Percentiles rank a stretch among this genome's conserved stretches.
These are phyloP conservation scores for Beta lomatogona DNA, from an alignment of 179 eudicot genomes.

Conservation along the genomic window DNA sequence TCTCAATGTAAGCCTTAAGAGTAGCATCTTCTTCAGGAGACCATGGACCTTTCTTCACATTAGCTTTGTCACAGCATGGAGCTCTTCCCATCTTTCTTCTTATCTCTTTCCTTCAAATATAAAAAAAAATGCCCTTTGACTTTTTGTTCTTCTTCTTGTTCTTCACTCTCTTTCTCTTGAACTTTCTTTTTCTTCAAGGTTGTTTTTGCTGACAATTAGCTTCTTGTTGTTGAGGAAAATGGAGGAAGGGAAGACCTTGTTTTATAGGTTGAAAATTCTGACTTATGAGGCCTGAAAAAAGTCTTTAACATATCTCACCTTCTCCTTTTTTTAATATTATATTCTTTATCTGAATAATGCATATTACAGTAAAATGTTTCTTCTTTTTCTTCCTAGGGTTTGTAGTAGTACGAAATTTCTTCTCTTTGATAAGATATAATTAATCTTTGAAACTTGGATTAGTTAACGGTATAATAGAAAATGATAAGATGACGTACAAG, in stretches of 20 bases:
- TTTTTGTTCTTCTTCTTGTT: neutral
- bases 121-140: slow-evolving; percentile 3
- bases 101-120: neutral
- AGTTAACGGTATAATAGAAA: slow-evolving; percentile 38
- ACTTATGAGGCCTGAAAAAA: slow-evolving; percentile 30
- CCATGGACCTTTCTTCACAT: slow-evolving; percentile 55
- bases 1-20: slow-evolving; percentile 47
- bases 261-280: slow-evolving; percentile 60
- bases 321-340: slow-evolving; percentile 28
- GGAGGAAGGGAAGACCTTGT: slow-evolving; percentile 53
- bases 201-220: slow-evolving; percentile 9
- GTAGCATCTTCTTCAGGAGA: slow-evolving; percentile 50
- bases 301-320: slow-evolving; percentile 35
- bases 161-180: neutral
- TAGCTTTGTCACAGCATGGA: slow-evolving; percentile 52
- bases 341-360: neutral
- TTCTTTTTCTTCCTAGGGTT: slow-evolving; percentile 20
- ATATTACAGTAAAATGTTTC: slow-evolving; percentile 31
- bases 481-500: slow-evolving; percentile 26
- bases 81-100: slow-evolving; percentile 44
- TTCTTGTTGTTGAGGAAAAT: slow-evolving; percentile 36
- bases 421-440: neutral
- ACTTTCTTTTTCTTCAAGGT: slow-evolving; percentile 11
- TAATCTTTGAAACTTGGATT: slow-evolving; percentile 42
- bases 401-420: slow-evolving; percentile 1